A percentile compares a stretch with the other conserved stretches of the same genome.
Conservation (phyloP, 768 basidiomycete species). For the Lyophyllum atratum region DNA sequence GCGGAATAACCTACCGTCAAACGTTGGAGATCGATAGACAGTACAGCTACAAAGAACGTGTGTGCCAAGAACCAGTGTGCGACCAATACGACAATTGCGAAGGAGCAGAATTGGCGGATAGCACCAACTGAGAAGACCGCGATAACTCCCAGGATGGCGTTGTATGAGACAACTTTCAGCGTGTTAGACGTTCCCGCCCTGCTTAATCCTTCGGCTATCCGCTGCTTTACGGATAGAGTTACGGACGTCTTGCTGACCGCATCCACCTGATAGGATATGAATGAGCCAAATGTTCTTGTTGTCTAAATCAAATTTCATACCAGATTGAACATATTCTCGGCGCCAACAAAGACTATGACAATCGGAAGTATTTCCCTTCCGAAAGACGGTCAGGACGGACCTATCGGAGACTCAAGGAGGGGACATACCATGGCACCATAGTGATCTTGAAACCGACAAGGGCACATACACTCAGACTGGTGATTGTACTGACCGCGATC, state of each 20-base stretch:
- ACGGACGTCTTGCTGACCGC: conserved; percentile 84
- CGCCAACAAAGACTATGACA: conserved; percentile 92
- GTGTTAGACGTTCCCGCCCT: conserved; percentile 90
- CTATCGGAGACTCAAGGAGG: not conserved
- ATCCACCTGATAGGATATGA: conserved; percentile 61
- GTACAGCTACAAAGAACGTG: conserved; percentile 92
- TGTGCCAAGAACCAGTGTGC: conserved; percentile 98
- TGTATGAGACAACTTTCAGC: conserved; percentile 88
- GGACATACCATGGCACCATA: conserved; percentile 83
- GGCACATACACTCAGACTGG: conserved; percentile 90
- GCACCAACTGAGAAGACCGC: conserved; percentile 76
- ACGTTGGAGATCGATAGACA: conserved; percentile 95
- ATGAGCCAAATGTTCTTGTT: conserved; percentile 17
- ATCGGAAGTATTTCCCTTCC: conserved; percentile 86
- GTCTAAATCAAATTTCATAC: conserved; percentile 43
- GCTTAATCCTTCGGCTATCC: conserved; percentile 89
- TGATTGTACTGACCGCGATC: conserved; percentile 89
- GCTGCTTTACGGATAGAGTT: conserved; percentile 85
- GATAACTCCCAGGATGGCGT: conserved; percentile 74
- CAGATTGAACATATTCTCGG: conserved; percentile 96
- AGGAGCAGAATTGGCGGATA: conserved; percentile 90
- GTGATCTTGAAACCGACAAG: conserved; percentile 86
- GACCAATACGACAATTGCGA: conserved; percentile 91
- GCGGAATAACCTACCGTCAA: conserved; percentile 60
- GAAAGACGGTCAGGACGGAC: conserved; percentile 1